These are phyloP conservation scores for Jacaranda copaia DNA, from an alignment of 257 asterid genomes.

Conservation along the genomic window DNA sequence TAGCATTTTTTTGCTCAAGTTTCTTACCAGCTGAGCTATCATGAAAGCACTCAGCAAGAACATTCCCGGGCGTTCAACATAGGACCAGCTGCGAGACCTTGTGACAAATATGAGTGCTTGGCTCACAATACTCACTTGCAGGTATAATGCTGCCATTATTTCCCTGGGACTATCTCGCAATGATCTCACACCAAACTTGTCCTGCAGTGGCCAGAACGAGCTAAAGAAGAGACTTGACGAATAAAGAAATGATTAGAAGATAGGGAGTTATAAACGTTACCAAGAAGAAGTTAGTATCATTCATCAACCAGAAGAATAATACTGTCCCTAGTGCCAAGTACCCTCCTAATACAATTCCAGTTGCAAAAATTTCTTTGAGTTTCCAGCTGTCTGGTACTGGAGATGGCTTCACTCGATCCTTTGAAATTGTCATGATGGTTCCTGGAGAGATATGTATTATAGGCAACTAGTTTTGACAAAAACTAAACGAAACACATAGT, in stretches of 20 bases:
- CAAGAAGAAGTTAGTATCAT: conserved; percentile 72
- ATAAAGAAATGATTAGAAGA: neutral
- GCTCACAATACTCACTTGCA: conserved; percentile 93
- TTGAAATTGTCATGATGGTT: conserved; percentile 95
- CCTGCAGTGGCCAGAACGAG: conserved; percentile 41
- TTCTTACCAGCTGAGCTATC: conserved; percentile 83
- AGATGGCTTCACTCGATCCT: conserved; percentile 98
- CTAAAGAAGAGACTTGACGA: neutral
- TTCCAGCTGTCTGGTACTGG: conserved; percentile 98
- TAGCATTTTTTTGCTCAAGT: neutral
- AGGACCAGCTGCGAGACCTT: conserved; percentile 95
- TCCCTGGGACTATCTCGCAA: conserved; percentile 58
- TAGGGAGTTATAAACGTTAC: conserved; percentile 32
- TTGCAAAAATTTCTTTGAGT: conserved; percentile 81
- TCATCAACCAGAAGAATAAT: conserved; percentile 76
- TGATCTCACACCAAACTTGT: conserved; percentile 68
- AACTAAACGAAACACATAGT: too few species aligned
- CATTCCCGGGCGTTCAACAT: conserved; percentile 83
- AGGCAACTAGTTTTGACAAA: too few species aligned
- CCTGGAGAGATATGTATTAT: conserved; percentile 44
- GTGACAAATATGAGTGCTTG: conserved; percentile 94
- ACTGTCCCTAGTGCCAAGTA: conserved; percentile 87
- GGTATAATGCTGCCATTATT: conserved; percentile 83
- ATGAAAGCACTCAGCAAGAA: conserved; percentile 69
- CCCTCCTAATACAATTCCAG: conserved; percentile 90